Conservation (phyloP, 2,329 filamentous ascomycete species). For the Fusarium irregulare region DNA sequence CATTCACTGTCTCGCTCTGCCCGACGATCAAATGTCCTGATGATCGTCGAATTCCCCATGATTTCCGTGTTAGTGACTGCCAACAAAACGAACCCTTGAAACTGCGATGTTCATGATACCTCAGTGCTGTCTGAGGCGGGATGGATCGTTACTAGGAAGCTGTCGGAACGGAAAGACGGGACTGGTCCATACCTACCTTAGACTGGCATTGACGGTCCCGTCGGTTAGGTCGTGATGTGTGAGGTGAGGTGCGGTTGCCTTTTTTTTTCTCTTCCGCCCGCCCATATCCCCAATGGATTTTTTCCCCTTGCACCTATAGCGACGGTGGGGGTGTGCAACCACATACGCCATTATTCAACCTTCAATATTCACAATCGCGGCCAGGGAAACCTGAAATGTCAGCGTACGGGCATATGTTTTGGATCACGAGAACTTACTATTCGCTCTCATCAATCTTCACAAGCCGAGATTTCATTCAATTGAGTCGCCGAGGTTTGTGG, state of each 20-base stretch:
- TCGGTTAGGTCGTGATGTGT: conserved; percentile 22
- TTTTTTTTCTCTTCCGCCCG: conserved; percentile 28
- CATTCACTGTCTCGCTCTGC: conserved; percentile 5
- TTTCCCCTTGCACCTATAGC: conserved; percentile 32
- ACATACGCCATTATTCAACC: conserved; percentile 33
- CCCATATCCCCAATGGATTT: conserved; percentile 43
- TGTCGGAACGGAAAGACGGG: conserved; percentile 32
- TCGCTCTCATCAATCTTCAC: conserved; percentile 40
- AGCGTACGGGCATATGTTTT: background rate
- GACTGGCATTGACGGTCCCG: conserved; percentile 9
- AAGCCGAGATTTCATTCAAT: conserved; percentile 19
- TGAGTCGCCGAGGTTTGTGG: conserved; percentile 24
- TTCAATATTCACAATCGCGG: conserved; percentile 13
- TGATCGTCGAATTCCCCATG: conserved; percentile 6
- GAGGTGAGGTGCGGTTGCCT: conserved; percentile 18
- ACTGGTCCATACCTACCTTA: background rate
- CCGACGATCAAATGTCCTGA: conserved; percentile 1
- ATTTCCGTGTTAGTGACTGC: conserved; percentile 8
- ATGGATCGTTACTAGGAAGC: conserved; percentile 26
- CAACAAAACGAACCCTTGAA: conserved; percentile 5
- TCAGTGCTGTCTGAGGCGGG: background rate
- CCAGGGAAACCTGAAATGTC: background rate
- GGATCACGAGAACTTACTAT: conserved; percentile 11
- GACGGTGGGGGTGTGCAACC: conserved; percentile 32
- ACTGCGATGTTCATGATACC: conserved; percentile 17